A percentile compares a stretch with the other conserved stretches of the same genome.
Conservation (phyloP, 2,329 filamentous ascomycete genomes). For the Colletotrichum falcatum region DNA sequence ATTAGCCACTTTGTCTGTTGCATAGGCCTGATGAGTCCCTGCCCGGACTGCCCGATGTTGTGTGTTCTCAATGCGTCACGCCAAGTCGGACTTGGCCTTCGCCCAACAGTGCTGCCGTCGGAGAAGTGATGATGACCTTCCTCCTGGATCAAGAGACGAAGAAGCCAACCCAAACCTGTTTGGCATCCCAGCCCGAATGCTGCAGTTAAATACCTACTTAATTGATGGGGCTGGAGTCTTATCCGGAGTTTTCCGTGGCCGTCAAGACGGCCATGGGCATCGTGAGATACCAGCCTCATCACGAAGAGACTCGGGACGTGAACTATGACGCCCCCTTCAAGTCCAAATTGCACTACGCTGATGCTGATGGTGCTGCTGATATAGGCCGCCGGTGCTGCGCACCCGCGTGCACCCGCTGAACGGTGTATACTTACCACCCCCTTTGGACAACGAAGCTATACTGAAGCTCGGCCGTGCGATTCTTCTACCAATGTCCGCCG, state of each 20-base stretch:
- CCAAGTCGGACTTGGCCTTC: neutral
- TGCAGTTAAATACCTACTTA: neutral
- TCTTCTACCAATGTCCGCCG: neutral
- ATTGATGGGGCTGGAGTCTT: no score
- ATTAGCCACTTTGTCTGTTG: neutral
- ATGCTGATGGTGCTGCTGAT: neutral
- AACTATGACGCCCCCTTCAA: neutral
- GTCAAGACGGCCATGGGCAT: no score
- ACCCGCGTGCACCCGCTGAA: neutral
- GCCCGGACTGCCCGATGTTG: conserved; percentile 2
- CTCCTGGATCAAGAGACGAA: neutral
- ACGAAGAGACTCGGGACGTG: no score
- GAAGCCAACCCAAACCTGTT: neutral
- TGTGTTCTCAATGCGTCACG: neutral
- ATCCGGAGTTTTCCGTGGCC: neutral
- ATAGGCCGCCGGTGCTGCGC: no score
- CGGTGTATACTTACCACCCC: neutral
- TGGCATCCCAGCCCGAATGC: neutral
- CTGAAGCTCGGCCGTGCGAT: neutral
- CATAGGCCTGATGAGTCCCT: neutral
- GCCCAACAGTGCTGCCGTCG: neutral
- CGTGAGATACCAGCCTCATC: neutral
- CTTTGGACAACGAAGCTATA: neutral
- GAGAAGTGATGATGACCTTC: neutral
- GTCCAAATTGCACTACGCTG: neutral